Percentiles rank a stretch among this genome's conserved stretches.
Evolutionary conservation across 176 grass and related monocot species (phyloP).

Genomic region (Cenchrus fungigraminus): DNA sequence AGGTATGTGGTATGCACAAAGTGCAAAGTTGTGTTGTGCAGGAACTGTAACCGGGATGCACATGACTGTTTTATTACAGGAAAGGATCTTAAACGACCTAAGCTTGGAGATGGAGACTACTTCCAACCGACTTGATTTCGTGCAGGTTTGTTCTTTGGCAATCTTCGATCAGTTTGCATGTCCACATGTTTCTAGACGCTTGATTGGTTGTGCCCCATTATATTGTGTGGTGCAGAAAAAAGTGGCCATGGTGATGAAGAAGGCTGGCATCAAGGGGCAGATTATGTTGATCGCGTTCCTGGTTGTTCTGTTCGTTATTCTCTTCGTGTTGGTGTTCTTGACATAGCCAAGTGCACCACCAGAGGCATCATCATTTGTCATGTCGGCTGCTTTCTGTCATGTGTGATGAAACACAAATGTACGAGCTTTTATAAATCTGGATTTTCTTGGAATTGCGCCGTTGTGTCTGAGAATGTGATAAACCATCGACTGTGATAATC

Average conservation of each 20-base stretch:
- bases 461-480: neutral
- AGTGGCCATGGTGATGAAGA: slow-evolving; percentile 93
- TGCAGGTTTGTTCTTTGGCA: slow-evolving; percentile 54
- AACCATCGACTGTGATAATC: too few relatives aligned
- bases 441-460: neutral
- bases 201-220: neutral
- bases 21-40: neutral
- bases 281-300: slow-evolving; percentile 86
- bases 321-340: slow-evolving; percentile 89
- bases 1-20: slow-evolving; percentile 47
- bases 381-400: neutral
- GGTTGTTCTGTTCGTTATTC: slow-evolving; percentile 82
- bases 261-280: slow-evolving; percentile 88
- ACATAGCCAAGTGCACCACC: slow-evolving; percentile 37
- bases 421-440: neutral
- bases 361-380: neutral
- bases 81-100: slow-evolving; percentile 86
- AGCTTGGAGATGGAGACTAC: slow-evolving; percentile 95
- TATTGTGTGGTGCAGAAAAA: slow-evolving; percentile 64
- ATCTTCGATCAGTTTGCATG: neutral
- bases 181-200: neutral
- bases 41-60: neutral
- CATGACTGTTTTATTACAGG: slow-evolving; percentile 48
- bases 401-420: slow-evolving; percentile 25
- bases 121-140: slow-evolving; percentile 93